Evolutionary conservation across 768 basidiomycete genomes (phyloP).

Genomic region (Boletus huronensis): DNA sequence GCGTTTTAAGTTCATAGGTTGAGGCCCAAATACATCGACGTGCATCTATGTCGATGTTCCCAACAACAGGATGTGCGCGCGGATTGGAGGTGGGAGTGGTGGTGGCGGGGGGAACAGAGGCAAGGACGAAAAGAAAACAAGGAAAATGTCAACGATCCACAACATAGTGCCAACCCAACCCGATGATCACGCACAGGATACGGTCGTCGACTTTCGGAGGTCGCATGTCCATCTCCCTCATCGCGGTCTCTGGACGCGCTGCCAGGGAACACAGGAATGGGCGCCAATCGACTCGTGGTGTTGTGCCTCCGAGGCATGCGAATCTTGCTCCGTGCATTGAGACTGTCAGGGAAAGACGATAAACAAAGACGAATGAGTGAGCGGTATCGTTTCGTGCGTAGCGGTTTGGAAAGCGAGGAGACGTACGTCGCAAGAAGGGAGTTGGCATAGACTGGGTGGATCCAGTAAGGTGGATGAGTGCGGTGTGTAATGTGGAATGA

Average conservation of each 20-base stretch:
- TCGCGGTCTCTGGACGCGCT: not conserved
- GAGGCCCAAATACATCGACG: too few relatives aligned
- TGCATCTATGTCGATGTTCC: not conserved
- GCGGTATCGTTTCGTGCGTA: not conserved
- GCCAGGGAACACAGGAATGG: conserved; percentile 1
- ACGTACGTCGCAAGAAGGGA: conserved; percentile 27
- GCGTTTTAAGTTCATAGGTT: too few relatives aligned
- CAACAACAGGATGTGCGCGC: too few relatives aligned
- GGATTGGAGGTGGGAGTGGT: too few relatives aligned
- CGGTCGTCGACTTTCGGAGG: not conserved
- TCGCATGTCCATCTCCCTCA: not conserved
- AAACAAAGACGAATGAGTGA: not conserved
- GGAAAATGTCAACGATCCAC: not conserved
- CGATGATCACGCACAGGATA: conserved; percentile 5
- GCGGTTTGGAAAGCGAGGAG: not conserved
- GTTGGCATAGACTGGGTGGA: conserved; percentile 25
- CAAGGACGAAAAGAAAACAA: not conserved
- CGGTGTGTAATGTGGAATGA: not conserved
- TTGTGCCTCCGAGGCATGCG: not conserved
- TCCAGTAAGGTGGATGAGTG: not conserved
- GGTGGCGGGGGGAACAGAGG: too few relatives aligned
- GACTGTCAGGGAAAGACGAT: conserved; percentile 4
- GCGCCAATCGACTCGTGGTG: not conserved
- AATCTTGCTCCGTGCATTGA: conserved; percentile 19
- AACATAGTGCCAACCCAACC: not conserved